These are phyloP conservation scores for Pleodorina starrii DNA, from an alignment of 139 green algal species.

Conservation along the genomic window DNA sequence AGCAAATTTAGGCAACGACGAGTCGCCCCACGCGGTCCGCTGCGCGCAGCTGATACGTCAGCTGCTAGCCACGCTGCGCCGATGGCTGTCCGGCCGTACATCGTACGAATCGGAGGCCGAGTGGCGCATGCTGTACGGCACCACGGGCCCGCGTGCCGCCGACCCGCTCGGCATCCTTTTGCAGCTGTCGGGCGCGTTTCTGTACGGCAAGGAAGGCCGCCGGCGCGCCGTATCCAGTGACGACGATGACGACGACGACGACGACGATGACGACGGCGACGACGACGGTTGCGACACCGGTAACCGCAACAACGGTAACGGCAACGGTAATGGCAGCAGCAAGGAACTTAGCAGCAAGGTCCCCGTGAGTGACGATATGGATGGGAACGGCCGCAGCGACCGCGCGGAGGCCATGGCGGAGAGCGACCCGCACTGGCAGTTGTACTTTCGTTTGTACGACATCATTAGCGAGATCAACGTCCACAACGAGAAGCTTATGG, in stretches of 20 bases:
- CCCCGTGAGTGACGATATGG: neutral
- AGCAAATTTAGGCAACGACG: conserved; percentile 32
- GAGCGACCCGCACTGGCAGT: neutral
- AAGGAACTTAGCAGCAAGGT: neutral
- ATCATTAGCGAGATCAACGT: neutral
- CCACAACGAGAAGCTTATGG: conserved; percentile 23
- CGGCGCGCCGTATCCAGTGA: neutral
- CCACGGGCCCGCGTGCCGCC: neutral
- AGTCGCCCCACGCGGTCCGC: neutral
- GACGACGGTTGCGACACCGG: too few relatives aligned
- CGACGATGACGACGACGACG: neutral
- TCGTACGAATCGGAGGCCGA: conserved; percentile 21
- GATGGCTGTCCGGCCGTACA: conserved; percentile 5
- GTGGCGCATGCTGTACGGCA: conserved; percentile 24
- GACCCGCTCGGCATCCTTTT: neutral
- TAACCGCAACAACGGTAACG: too few relatives aligned
- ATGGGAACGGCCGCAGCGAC: neutral
- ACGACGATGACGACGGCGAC: neutral
- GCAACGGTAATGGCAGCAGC: neutral
- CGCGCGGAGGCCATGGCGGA: neutral
- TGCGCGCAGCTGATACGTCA: neutral
- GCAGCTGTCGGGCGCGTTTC: neutral
- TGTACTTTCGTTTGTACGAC: conserved; percentile 28
- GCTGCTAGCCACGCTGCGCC: neutral
- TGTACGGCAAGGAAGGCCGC: neutral